phyloP scores from a whole-genome alignment of 2,329 filamentous ascomycete genomes.

The Nectriaceae sp. region DNA sequence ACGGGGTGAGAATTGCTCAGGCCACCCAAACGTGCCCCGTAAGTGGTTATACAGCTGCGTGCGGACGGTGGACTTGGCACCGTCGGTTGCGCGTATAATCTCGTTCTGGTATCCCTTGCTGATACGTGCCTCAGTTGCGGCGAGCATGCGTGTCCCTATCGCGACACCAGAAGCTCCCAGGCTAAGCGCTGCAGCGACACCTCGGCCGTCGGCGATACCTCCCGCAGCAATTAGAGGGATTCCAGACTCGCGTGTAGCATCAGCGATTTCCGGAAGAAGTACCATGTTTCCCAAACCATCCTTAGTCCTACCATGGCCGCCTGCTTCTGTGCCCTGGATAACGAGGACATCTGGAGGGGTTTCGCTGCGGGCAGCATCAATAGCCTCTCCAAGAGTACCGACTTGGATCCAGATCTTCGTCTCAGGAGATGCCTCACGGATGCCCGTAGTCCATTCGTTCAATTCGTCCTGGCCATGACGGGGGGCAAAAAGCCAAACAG shows the following conservation, averaged over 20 bases:
- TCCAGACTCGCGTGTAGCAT: slow-evolving; percentile 35
- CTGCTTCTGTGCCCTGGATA: slow-evolving; percentile 54
- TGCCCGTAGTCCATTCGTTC: slow-evolving; percentile 45
- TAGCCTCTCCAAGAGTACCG: slow-evolving; percentile 49
- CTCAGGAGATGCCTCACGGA: slow-evolving; percentile 40
- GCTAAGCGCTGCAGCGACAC: slow-evolving; percentile 49
- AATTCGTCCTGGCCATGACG: slow-evolving; percentile 36
- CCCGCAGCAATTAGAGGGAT: slow-evolving; percentile 54
- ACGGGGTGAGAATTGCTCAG: slow-evolving; percentile 41
- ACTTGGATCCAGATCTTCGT: slow-evolving; percentile 57
- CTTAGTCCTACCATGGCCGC: slow-evolving; percentile 51
- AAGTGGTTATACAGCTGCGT: slow-evolving; percentile 48
- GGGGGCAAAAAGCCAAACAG: slow-evolving; percentile 53
- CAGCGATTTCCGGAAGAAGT: slow-evolving; percentile 51
- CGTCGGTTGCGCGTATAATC: slow-evolving; percentile 41
- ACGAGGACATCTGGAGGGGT: slow-evolving; percentile 51
- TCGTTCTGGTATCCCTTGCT: slow-evolving; percentile 44
- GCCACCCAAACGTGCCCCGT: slow-evolving; percentile 49
- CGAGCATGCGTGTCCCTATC: slow-evolving; percentile 67
- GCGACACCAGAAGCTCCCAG: slow-evolving; percentile 56
- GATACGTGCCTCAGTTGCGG: slow-evolving; percentile 43
- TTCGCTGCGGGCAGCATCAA: slow-evolving; percentile 38
- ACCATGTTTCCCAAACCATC: slow-evolving; percentile 48
- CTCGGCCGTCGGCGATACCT: slow-evolving; percentile 54
- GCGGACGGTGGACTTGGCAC: slow-evolving; percentile 40